Conservation (phyloP, 1,284 basidiomycete species). For the Irpex sp. region DNA sequence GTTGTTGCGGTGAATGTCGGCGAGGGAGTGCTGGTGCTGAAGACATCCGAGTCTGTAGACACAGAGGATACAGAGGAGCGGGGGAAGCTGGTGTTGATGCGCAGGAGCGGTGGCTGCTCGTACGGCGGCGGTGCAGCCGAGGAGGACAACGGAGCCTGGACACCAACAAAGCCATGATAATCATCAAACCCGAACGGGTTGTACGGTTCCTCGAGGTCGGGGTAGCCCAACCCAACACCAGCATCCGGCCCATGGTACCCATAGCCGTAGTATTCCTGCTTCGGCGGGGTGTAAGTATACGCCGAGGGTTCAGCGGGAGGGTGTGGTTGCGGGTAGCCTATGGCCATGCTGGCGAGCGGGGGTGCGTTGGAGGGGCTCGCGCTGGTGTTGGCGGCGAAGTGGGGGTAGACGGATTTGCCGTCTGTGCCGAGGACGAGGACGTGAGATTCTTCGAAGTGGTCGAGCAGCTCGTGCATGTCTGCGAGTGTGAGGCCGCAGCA, state of each 20-base stretch:
- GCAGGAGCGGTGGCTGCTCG: not conserved
- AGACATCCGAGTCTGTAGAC: not conserved
- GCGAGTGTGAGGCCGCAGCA: constrained; percentile 60
- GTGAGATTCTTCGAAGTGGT: constrained; percentile 64
- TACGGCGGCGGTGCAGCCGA: constrained; percentile 11
- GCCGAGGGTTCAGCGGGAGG: constrained; percentile 15
- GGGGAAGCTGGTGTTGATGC: constrained; percentile 1
- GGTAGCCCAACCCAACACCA: not conserved
- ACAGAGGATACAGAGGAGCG: not conserved
- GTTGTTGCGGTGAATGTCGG: not conserved
- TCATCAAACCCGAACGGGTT: not conserved
- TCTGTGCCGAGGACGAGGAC: constrained; percentile 37
- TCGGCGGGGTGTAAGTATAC: no score
- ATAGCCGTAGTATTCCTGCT: no score
- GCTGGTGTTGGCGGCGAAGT: constrained; percentile 2
- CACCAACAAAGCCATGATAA: not conserved
- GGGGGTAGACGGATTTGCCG: constrained; percentile 21
- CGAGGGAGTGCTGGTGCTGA: not conserved
- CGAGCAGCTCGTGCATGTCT: constrained; percentile 66
- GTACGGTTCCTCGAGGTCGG: not conserved
- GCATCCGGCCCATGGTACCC: no score
- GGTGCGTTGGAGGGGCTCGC: constrained; percentile 2
- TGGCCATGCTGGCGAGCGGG: constrained; percentile 23
- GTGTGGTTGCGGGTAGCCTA: constrained; percentile 31
- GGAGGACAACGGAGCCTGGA: constrained; percentile 4